These are phyloP conservation scores for Aspergillus wentii DNA, from an alignment of 495 filamentous ascomycete species.

Conservation along the genomic window DNA sequence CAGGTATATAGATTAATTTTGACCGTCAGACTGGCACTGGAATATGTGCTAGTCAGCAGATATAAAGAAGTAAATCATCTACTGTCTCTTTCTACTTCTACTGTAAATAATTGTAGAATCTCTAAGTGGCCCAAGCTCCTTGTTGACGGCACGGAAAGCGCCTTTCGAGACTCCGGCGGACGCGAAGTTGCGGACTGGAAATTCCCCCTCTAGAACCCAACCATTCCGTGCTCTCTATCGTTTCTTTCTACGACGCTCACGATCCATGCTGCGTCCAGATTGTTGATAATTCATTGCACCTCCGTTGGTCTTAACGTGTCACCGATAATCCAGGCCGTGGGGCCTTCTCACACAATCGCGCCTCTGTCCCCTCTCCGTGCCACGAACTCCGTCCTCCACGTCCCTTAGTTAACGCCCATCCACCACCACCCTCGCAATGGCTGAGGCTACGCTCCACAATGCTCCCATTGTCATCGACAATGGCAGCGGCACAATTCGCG, in stretches of 20 bases:
- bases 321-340: constrained; percentile 27
- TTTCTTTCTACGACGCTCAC: constrained; percentile 1
- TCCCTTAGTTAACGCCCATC: constrained; percentile 10
- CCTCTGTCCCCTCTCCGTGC: constrained; percentile 5
- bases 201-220: not conserved
- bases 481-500: constrained; percentile 94
- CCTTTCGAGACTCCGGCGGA: too few species aligned
- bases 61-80: too few species aligned
- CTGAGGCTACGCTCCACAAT: constrained; percentile 82
- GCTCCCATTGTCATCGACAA: constrained; percentile 98
- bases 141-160: constrained; percentile 27
- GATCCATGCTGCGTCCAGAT: not conserved
- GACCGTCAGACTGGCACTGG: too few species aligned
- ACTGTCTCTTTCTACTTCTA: too few species aligned
- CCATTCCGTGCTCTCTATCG: not conserved
- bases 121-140: constrained; percentile 40
- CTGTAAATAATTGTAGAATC: too few species aligned
- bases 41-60: too few species aligned
- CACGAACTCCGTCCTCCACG: constrained; percentile 11
- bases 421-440: constrained; percentile 50
- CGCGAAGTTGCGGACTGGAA: constrained; percentile 18
- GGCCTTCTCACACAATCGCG: constrained; percentile 22
- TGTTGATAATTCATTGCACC: not conserved
- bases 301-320: constrained; percentile 4
- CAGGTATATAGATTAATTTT: too few species aligned